Evolutionary conservation across 2,329 filamentous ascomycete genomes (phyloP).

Genomic region (Monosporascus sp.): DNA sequence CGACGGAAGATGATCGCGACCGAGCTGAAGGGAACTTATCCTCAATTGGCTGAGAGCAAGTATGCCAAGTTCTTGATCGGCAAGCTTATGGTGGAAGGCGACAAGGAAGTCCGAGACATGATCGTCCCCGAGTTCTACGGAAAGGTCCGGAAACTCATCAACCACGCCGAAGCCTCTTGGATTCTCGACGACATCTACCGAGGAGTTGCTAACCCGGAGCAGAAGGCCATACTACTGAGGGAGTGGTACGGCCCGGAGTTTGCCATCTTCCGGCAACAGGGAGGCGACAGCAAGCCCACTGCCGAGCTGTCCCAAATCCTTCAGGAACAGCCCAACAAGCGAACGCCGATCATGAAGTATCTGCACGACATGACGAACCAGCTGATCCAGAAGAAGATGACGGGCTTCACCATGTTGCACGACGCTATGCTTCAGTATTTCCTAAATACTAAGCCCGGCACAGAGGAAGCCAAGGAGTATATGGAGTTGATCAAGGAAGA

Average conservation of each 20-base stretch:
- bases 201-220: conserved; percentile 75
- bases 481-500: conserved; percentile 88
- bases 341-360: conserved; percentile 79
- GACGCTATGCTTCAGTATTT: conserved; percentile 98
- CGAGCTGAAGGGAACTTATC: conserved; percentile 82
- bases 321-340: conserved; percentile 75
- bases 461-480: conserved; percentile 80
- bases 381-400: conserved; percentile 92
- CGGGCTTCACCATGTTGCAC: conserved; percentile 95
- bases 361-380: conserved; percentile 84
- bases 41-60: conserved; percentile 82
- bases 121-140: conserved; percentile 95
- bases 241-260: conserved; percentile 98
- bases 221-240: conserved; percentile 78
- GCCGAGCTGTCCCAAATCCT: conserved; percentile 73
- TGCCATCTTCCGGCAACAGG: conserved; percentile 63
- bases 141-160: conserved; percentile 85
- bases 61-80: conserved; percentile 98
- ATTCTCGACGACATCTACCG: conserved; percentile 97
- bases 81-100: conserved; percentile 90
- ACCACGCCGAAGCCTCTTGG: conserved; percentile 95
- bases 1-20: conserved; percentile 82
- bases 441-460: conserved; percentile 69
- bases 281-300: conserved; percentile 46
- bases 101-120: conserved; percentile 78